A percentile compares a stretch with the other conserved stretches of the same genome.
These are phyloP conservation scores for Pichia thaimueangensis DNA, from an alignment of 805 yeast species.

Conservation along the genomic window DNA sequence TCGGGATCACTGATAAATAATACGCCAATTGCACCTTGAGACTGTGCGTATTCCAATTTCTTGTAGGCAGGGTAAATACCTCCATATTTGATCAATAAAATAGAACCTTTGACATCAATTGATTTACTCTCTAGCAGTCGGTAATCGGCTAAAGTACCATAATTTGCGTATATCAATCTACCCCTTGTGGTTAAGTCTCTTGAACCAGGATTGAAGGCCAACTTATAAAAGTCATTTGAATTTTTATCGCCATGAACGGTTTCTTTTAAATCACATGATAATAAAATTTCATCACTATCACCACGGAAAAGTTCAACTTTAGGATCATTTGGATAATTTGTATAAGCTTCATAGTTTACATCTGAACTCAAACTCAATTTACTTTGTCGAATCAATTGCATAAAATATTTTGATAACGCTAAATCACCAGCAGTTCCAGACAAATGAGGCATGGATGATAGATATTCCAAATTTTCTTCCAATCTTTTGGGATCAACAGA, in stretches of 20 bases:
- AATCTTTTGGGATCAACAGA: conserved; percentile 51
- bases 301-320: conserved; percentile 25
- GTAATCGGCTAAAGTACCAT: conserved; percentile 57
- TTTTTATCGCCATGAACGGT: conserved; percentile 7
- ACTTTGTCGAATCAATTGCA: conserved; percentile 49
- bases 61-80: conserved; percentile 39
- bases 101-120: conserved; percentile 40
- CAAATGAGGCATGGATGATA: conserved; percentile 76
- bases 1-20: conserved; percentile 52
- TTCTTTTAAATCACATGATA: conserved; percentile 22
- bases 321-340: conserved; percentile 53
- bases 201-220: conserved; percentile 67
- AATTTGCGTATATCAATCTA: conserved; percentile 55
- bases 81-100: conserved; percentile 59
- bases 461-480: conserved; percentile 60
- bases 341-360: conserved; percentile 44
- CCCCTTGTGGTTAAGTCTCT: conserved; percentile 51
- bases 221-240: conserved; percentile 13
- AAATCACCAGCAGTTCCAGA: conserved; percentile 87
- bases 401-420: conserved; percentile 60
- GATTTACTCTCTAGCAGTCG: conserved; percentile 30
- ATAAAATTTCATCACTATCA: conserved; percentile 18
- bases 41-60: conserved; percentile 50
- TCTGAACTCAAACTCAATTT: conserved; percentile 49
- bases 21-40: conserved; percentile 55